phyloP scores from a whole-genome alignment of 1,284 basidiomycete species.

The Rhodotorula sp. region DNA sequence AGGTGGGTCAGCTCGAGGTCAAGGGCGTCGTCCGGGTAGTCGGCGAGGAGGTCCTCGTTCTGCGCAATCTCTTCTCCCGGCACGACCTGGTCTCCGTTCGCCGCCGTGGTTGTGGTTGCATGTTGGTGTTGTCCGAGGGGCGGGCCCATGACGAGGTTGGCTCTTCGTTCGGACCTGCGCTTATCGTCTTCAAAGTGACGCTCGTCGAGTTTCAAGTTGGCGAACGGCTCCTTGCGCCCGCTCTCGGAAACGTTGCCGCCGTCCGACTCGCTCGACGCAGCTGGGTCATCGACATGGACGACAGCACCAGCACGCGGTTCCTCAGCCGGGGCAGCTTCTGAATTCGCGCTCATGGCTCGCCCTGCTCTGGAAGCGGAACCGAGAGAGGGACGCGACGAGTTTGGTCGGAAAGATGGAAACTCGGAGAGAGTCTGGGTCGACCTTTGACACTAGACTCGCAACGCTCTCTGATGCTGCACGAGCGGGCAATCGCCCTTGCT shows the following conservation, averaged over 20 bases:
- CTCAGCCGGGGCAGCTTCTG: too few species aligned
- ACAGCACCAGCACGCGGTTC: not conserved
- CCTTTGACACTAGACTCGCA: too few species aligned
- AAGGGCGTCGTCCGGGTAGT: slow-evolving; percentile 64
- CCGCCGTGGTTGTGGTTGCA: not conserved
- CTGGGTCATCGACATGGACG: not conserved
- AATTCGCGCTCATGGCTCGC: too few species aligned
- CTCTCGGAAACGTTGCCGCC: slow-evolving; percentile 28
- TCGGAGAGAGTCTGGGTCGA: too few species aligned
- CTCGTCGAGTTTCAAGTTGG: slow-evolving; percentile 39
- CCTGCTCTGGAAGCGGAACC: too few species aligned
- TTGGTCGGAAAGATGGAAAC: too few species aligned
- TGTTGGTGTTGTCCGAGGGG: slow-evolving; percentile 15
- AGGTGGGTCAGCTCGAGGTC: slow-evolving; percentile 88
- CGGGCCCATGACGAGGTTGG: slow-evolving; percentile 37
- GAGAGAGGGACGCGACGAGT: too few species aligned
- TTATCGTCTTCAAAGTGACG: slow-evolving; percentile 44
- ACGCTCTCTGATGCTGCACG: too few species aligned
- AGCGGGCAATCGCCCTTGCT: too few species aligned
- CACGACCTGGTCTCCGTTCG: slow-evolving; percentile 18
- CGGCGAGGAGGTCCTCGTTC: slow-evolving; percentile 52
- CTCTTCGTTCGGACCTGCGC: slow-evolving; percentile 29
- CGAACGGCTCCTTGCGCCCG: slow-evolving; percentile 21
- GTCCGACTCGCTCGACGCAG: slow-evolving; percentile 22
- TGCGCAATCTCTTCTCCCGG: slow-evolving; percentile 29